A percentile compares a stretch with the other conserved stretches of the same genome.
Evolutionary conservation across 2,329 filamentous ascomycete genomes (phyloP).

Genomic region (Aspergillus novofumigatus): DNA sequence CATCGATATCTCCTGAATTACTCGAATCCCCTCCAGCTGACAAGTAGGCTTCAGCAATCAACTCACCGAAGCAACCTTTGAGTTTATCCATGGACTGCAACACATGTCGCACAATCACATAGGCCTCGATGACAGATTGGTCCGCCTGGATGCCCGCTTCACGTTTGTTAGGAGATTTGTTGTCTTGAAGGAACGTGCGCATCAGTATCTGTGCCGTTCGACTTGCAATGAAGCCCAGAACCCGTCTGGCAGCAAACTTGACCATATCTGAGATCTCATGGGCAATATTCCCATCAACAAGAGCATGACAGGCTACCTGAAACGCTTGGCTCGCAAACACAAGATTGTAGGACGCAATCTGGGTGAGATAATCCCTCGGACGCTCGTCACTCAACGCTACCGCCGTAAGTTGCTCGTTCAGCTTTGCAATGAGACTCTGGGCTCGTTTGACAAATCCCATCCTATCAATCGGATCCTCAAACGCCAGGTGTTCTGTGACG

Average conservation of each 20-base stretch:
- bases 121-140: conserved; percentile 41
- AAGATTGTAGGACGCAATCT: conserved; percentile 28
- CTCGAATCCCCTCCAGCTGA: conserved; percentile 35
- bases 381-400: conserved; percentile 12
- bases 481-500: conserved; percentile 46
- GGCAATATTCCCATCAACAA: conserved; percentile 21
- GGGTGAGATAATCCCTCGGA: conserved; percentile 17
- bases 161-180: conserved; percentile 36
- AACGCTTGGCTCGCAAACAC: conserved; percentile 37
- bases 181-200: conserved; percentile 43
- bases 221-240: conserved; percentile 33
- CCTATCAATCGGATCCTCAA: conserved; percentile 54
- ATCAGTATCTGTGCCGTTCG: conserved; percentile 34
- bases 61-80: conserved; percentile 41
- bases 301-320: conserved; percentile 34
- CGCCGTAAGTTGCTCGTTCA: conserved; percentile 33
- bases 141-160: conserved; percentile 48
- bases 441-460: conserved; percentile 41
- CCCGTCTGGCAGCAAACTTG: conserved; percentile 30
- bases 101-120: conserved; percentile 46
- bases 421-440: conserved; percentile 31
- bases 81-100: conserved; percentile 29
- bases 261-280: conserved; percentile 28
- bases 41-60: conserved; percentile 35
- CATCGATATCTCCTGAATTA: conserved; percentile 25